These are phyloP conservation scores for Calophaca sinica DNA, from an alignment of 306 rosid species.

Conservation along the genomic window DNA sequence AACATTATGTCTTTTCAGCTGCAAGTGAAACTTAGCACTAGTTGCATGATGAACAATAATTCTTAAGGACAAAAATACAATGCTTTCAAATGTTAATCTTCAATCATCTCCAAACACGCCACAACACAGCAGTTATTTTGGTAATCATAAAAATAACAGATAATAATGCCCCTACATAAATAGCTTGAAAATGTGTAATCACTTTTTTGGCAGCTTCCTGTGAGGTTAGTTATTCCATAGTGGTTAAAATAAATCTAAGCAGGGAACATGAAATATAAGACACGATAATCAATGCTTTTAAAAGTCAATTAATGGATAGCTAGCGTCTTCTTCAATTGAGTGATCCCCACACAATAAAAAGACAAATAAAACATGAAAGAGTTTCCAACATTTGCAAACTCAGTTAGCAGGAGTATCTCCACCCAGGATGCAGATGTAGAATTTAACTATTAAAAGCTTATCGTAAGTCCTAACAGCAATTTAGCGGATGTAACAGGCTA, in stretches of 20 bases:
- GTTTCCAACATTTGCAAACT: conserved; percentile 24
- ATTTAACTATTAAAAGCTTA: background rate
- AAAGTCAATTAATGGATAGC: conserved; percentile 29
- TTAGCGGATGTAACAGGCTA: conserved; percentile 2
- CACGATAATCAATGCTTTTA: background rate
- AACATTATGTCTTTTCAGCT: background rate
- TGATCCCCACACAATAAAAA: background rate
- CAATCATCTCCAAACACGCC: background rate
- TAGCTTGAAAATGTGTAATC: background rate
- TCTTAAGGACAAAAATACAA: background rate
- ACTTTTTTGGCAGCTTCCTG: background rate
- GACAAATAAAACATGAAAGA: conserved; percentile 7
- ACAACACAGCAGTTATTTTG: conserved; percentile 6
- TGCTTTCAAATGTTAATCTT: background rate
- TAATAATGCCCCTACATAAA: background rate
- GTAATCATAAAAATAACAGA: background rate
- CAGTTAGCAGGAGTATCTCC: conserved; percentile 11
- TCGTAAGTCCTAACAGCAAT: background rate
- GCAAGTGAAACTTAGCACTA: background rate
- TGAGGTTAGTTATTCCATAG: background rate
- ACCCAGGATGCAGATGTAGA: conserved; percentile 3
- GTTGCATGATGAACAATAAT: background rate
- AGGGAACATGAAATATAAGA: conserved; percentile 17
- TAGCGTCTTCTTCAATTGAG: background rate
- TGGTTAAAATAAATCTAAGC: background rate